A percentile compares a stretch with the other conserved stretches of the same genome.
phyloP scores from a whole-genome alignment of 805 yeast species.

The Saccharomycopsis oosterbeekiorum region DNA sequence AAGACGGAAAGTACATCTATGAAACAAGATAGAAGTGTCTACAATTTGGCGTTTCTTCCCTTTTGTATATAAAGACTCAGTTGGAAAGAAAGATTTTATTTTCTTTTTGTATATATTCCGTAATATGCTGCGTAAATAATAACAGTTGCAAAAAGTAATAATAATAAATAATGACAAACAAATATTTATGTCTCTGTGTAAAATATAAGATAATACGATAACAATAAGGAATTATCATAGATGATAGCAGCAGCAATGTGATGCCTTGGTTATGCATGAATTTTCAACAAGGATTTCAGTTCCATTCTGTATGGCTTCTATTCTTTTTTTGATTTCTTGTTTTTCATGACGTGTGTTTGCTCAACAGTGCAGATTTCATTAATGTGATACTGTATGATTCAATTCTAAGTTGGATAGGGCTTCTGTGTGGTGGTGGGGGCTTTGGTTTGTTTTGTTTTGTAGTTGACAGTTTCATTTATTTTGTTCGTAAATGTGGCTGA shows the following conservation, averaged over 20 bases:
- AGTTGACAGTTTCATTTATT: no score
- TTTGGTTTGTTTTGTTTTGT: no score
- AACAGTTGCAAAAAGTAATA: background rate
- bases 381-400: background rate
- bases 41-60: no score
- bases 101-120: background rate
- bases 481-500: constrained; percentile 9
- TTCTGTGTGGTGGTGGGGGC: no score
- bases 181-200: background rate
- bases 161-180: background rate
- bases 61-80: no score
- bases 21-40: background rate
- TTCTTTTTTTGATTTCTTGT: background rate
- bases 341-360: background rate
- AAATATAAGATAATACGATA: background rate
- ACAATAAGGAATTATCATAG: background rate
- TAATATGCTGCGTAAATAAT: background rate
- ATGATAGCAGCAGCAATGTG: background rate
- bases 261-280: background rate
- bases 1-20: background rate
- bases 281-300: background rate
- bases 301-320: background rate
- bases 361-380: no score
- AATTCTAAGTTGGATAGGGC: background rate
- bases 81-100: background rate